phyloP scores from a whole-genome alignment of 257 asterid species.

The Scutellaria galericulata region DNA sequence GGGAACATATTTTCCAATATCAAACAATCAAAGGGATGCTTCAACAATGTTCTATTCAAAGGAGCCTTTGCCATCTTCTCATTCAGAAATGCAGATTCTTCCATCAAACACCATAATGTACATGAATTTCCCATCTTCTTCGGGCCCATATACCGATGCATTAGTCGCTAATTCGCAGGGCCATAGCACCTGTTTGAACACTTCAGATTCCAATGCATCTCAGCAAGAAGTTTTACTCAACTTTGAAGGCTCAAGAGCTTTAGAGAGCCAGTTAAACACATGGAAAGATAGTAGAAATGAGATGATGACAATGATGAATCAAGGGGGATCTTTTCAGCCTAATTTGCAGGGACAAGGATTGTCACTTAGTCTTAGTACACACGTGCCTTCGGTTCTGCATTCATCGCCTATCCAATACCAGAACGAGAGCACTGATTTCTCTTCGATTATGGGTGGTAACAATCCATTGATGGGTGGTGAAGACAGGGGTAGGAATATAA shows the following conservation, averaged over 20 bases:
- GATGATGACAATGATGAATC: constrained; percentile 46
- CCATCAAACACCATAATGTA: constrained; percentile 56
- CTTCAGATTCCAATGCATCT: constrained; percentile 50
- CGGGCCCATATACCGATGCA: constrained; percentile 52
- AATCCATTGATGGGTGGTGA: constrained; percentile 41
- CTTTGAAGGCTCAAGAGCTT: constrained; percentile 51
- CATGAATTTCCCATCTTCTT: constrained; percentile 65
- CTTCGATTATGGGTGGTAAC: constrained; percentile 44
- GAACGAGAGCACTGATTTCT: constrained; percentile 45
- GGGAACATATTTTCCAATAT: constrained; percentile 65
- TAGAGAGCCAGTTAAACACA: constrained; percentile 48
- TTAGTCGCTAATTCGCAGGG: constrained; percentile 46
- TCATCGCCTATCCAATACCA: constrained; percentile 50
- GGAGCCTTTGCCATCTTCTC: constrained; percentile 56
- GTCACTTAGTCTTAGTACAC: constrained; percentile 79
- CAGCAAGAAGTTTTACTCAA: constrained; percentile 52
- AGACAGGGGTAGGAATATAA: constrained; percentile 43
- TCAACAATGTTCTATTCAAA: constrained; percentile 59
- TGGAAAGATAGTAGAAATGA: constrained; percentile 58
- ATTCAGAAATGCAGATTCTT: constrained; percentile 54
- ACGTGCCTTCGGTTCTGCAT: constrained; percentile 54
- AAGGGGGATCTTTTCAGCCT: constrained; percentile 48
- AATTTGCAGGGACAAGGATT: constrained; percentile 65
- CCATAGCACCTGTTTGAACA: constrained; percentile 42
- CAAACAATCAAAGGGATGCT: constrained; percentile 59